These are phyloP conservation scores for Coleophoma crateriformis DNA, from an alignment of 2,329 filamentous ascomycete genomes.

Conservation along the genomic window DNA sequence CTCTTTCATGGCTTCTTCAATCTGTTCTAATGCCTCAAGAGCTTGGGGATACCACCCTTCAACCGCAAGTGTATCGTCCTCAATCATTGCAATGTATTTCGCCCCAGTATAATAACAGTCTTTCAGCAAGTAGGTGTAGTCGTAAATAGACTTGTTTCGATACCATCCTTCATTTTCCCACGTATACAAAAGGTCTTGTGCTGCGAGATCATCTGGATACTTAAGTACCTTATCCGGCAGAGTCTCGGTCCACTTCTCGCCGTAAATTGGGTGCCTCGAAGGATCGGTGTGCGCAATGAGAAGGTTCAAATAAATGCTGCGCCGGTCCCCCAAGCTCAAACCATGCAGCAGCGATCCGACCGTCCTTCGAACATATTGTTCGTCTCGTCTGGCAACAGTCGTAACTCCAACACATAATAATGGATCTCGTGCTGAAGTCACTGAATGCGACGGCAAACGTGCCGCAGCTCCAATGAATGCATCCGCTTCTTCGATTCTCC, in stretches of 20 bases:
- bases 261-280: constrained; percentile 24
- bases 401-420: constrained; percentile 8
- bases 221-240: constrained; percentile 29
- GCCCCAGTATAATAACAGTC: constrained; percentile 22
- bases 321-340: constrained; percentile 25
- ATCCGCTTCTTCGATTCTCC: constrained; percentile 18
- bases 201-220: constrained; percentile 15
- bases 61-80: constrained; percentile 31
- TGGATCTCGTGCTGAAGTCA: neutral
- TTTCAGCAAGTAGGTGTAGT: constrained; percentile 26
- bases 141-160: constrained; percentile 27
- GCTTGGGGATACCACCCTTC: constrained; percentile 28
- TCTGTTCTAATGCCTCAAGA: constrained; percentile 20
- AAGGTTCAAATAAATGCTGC: constrained; percentile 26
- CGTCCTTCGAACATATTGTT: constrained; percentile 7
- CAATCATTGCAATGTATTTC: constrained; percentile 30
- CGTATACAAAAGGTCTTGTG: neutral
- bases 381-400: constrained; percentile 5
- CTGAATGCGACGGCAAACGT: neutral
- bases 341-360: constrained; percentile 25
- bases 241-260: constrained; percentile 24
- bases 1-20: constrained; percentile 23
- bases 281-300: constrained; percentile 30
- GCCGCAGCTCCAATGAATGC: constrained; percentile 15
- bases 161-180: constrained; percentile 5